Evolutionary conservation across 2,329 filamentous ascomycete species (phyloP).

Genomic region (Nigrograna mackinnonii): DNA sequence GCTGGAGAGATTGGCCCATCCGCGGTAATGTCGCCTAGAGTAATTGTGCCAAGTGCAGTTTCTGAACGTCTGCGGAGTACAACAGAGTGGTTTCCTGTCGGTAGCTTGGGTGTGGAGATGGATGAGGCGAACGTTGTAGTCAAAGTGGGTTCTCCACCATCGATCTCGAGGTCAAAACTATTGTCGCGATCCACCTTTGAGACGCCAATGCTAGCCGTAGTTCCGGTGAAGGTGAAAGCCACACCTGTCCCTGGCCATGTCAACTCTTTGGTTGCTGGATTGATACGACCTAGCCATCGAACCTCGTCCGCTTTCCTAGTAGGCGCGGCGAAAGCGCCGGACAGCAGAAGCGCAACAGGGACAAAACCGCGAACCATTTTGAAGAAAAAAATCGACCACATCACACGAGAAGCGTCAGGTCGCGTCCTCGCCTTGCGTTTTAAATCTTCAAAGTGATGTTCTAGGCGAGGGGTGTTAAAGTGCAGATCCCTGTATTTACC

Average conservation of each 20-base stretch:
- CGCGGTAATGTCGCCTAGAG: slow-evolving; percentile 13
- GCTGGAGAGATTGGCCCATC: slow-evolving; percentile 29
- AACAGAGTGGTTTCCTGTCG: slow-evolving; percentile 40
- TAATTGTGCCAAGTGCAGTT: slow-evolving; percentile 36
- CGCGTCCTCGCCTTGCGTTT: no score
- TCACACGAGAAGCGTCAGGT: no score
- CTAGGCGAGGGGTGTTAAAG: no score
- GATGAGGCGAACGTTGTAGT: not conserved
- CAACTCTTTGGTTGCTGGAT: slow-evolving; percentile 47
- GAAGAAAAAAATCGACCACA: no score
- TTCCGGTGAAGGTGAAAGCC: slow-evolving; percentile 46
- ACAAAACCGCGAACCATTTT: no score
- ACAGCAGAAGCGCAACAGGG: no score
- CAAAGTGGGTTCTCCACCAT: not conserved
- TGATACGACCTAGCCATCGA: slow-evolving; percentile 43
- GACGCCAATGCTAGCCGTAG: slow-evolving; percentile 41
- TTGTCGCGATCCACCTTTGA: slow-evolving; percentile 31
- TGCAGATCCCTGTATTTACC: no score
- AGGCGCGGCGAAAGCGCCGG: no score
- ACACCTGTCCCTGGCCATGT: slow-evolving; percentile 52
- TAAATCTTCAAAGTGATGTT: no score
- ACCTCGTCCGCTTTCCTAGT: no score
- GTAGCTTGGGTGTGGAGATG: slow-evolving; percentile 30
- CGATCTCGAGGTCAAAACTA: not conserved
- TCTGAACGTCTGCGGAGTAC: slow-evolving; percentile 46